These are phyloP conservation scores for Fusarium euwallaceae DNA, from an alignment of 2,329 filamentous ascomycete species.

Conservation along the genomic window DNA sequence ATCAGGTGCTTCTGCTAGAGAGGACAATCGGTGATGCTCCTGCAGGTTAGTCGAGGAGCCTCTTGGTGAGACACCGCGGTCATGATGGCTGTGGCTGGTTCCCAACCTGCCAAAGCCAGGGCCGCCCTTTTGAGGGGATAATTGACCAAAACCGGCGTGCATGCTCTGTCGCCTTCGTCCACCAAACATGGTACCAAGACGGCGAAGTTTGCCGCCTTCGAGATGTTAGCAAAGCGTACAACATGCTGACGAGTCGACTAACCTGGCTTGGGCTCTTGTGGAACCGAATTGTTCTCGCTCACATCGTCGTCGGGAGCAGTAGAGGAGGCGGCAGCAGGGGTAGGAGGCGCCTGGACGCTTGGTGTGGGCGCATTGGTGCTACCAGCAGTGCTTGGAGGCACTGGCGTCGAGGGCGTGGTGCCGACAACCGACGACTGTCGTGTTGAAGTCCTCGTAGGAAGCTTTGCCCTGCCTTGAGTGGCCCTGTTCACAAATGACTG, in stretches of 20 bases:
- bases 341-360: constrained; percentile 24
- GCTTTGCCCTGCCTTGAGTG: constrained; percentile 56
- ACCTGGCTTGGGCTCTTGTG: constrained; percentile 55
- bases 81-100: constrained; percentile 67
- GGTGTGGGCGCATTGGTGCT: constrained; percentile 37
- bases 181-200: constrained; percentile 76
- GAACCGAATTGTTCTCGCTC: constrained; percentile 59
- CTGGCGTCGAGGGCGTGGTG: constrained; percentile 42
- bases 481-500: constrained; percentile 71
- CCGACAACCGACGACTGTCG: constrained; percentile 56
- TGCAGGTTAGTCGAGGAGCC: constrained; percentile 71
- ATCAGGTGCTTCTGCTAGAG: constrained; percentile 69
- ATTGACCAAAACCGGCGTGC: constrained; percentile 70
- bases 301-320: constrained; percentile 47
- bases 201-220: constrained; percentile 68
- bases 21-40: constrained; percentile 67
- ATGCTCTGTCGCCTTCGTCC: constrained; percentile 75
- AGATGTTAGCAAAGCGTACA: constrained; percentile 38
- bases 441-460: constrained; percentile 56
- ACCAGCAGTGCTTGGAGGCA: constrained; percentile 45
- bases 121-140: constrained; percentile 66
- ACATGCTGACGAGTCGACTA: background rate
- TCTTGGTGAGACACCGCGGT: constrained; percentile 67
- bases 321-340: constrained; percentile 32
- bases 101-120: constrained; percentile 72